Conservation (phyloP, 1,284 basidiomycete genomes). For the Stereum hirsutum region DNA sequence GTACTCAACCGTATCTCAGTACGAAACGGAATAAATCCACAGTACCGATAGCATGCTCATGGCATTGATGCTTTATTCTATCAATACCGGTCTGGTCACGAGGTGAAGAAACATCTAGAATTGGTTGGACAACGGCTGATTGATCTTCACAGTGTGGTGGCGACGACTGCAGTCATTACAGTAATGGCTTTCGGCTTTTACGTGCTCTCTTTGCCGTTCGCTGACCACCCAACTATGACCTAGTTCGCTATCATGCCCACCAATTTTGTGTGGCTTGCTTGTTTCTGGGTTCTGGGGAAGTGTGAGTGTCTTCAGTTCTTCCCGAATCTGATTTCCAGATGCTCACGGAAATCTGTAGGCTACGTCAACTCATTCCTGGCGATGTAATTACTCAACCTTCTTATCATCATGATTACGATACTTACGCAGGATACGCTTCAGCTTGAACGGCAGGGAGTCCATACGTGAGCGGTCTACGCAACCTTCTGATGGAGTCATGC, state of each 20-base stretch:
- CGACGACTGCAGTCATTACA: conserved; percentile 10
- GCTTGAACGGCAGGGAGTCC: conserved; percentile 1
- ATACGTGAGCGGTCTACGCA: not conserved
- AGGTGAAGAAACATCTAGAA: conserved; percentile 12
- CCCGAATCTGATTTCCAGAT: not conserved
- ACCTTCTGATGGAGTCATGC: not conserved
- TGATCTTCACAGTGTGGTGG: conserved; percentile 15
- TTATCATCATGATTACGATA: too few relatives aligned
- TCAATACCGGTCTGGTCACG: conserved; percentile 23
- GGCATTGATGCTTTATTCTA: conserved; percentile 21
- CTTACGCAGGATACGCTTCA: too few relatives aligned
- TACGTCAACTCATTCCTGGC: conserved; percentile 2
- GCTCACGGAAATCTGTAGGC: not conserved
- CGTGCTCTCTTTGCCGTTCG: conserved; percentile 10
- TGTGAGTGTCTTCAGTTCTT: not conserved
- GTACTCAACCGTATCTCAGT: not conserved
- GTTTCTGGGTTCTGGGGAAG: conserved; percentile 5
- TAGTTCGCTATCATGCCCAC: not conserved
- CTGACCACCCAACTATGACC: conserved; percentile 6
- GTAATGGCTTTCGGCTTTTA: not conserved
- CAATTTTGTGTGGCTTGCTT: not conserved
- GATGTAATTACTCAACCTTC: not conserved
- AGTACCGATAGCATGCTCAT: conserved; percentile 23
- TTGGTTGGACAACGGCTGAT: not conserved
- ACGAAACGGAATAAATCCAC: not conserved